These are phyloP conservation scores for Lablab purpureus DNA, from an alignment of 306 rosid genomes.

Conservation along the genomic window DNA sequence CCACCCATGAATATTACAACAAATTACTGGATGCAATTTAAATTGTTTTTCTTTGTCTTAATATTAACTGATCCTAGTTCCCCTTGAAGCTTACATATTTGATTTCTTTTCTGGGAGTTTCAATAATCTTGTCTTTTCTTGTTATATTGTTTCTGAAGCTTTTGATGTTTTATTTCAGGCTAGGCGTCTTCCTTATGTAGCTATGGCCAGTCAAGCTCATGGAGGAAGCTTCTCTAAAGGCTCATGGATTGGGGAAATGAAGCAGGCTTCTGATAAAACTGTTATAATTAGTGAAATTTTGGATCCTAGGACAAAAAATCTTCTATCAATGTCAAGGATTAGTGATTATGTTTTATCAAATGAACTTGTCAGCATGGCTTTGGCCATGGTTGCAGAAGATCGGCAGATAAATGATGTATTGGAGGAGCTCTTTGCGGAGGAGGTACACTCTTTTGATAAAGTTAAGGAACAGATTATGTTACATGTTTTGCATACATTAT, in stretches of 20 bases:
- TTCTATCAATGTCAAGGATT: conserved; percentile 86
- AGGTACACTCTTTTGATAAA: conserved; percentile 57
- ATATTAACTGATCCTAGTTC: conserved; percentile 18
- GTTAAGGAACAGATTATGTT: conserved; percentile 17
- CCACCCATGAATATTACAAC: conserved; percentile 10
- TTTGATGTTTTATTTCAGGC: conserved; percentile 63
- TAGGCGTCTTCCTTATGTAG: conserved; percentile 78
- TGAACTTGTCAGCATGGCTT: conserved; percentile 97
- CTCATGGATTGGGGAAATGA: conserved; percentile 97
- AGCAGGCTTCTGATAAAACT: conserved; percentile 86
- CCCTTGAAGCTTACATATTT: conserved; percentile 8
- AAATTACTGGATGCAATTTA: conserved; percentile 36
- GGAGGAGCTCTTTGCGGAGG: conserved; percentile 94
- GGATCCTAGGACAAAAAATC: conserved; percentile 94
- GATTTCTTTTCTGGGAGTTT: conserved; percentile 27
- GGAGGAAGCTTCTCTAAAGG: conserved; percentile 84
- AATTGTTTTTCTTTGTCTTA: background rate
- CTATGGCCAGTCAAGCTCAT: conserved; percentile 56
- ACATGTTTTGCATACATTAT: conserved; percentile 35
- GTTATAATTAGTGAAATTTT: conserved; percentile 91
- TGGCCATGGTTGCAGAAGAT: conserved; percentile 96
- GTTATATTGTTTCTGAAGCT: conserved; percentile 31
- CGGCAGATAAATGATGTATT: conserved; percentile 86
- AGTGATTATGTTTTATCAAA: conserved; percentile 93
- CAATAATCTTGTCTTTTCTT: background rate